Base-by-base conservation (phyloP, 768 basidiomycete genomes). In the Mycena epipterygia region DNA sequence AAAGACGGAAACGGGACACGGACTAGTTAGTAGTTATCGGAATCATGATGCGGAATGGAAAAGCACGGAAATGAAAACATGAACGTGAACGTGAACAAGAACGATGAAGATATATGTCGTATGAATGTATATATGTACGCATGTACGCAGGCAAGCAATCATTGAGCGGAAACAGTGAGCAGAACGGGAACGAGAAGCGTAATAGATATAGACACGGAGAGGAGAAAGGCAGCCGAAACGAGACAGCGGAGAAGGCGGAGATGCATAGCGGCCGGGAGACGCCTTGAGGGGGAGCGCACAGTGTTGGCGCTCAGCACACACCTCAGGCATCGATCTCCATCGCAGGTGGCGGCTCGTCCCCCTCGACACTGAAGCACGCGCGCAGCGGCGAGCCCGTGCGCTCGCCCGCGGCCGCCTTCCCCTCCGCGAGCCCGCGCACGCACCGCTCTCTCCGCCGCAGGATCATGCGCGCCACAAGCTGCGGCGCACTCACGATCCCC, bases 391-490 rank as follows among this genome's bases (percentile, higher is more conserved):
- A 67, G 37, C 7, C 19, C 19, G 9, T 33, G 23, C 42, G 19
- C 17, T 16, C 14, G 17, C 53, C 9, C 21, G 11, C 35, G 19
- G 27, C 42, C 53, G n/a, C 64, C 11, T 51, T 51, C 3, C 56
- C 33, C n/a, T 68, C 71, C 49, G 53, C 68, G 12, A 73, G n/a
- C 32, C 64, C 68, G 17, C 72, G 29, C 35, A 70, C 68, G 21
- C 68, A 67, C 8, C 72, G 53, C 56, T 73, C 72, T 23, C 72
- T 29, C 41, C 72, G n/a, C 11, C 72, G 64, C 21, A 70, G 49
- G 4, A 73, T 70, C 72, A 73, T 73, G 32, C 72, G 41, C 53
- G 72, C 72, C 0, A 73, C 72, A 23, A 73, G 65, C 65, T 70
- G 64, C 53, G 64, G 52, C 35, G 70, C 53, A 61, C 58, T 64